phyloP scores from a whole-genome alignment of 2,329 filamentous ascomycete species.

The Cladosporium sp. region DNA sequence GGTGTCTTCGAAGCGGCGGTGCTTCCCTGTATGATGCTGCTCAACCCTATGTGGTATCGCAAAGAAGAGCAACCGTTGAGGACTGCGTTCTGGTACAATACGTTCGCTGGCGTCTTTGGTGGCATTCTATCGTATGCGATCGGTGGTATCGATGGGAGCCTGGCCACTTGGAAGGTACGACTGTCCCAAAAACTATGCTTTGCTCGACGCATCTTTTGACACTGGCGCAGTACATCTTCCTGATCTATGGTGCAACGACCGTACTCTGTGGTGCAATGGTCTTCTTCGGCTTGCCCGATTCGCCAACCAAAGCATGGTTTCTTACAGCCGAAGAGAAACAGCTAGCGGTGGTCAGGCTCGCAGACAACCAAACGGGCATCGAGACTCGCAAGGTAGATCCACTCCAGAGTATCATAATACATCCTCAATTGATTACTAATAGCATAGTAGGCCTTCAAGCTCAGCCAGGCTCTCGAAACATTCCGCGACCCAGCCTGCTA shows the following conservation, averaged over 20 bases:
- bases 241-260: conserved; percentile 16
- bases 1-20: conserved; percentile 70
- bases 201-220: not conserved
- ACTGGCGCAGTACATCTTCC: not conserved
- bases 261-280: conserved; percentile 38
- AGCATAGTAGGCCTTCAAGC: conserved; percentile 33
- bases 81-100: conserved; percentile 23
- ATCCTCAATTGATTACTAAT: not conserved
- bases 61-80: conserved; percentile 24
- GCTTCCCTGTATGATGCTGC: conserved; percentile 42
- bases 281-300: conserved; percentile 46
- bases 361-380: not conserved
- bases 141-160: not conserved
- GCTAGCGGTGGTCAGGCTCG: conserved; percentile 46
- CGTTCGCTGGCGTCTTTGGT: not conserved
- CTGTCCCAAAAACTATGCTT: too few relatives aligned
- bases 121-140: not conserved
- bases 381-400: not conserved
- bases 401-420: not conserved
- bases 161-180: not conserved
- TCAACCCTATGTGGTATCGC: conserved; percentile 28
- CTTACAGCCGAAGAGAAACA: conserved; percentile 44
- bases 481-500: conserved; percentile 60
- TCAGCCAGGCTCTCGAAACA: conserved; percentile 48
- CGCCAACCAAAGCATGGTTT: conserved; percentile 48